phyloP scores from a whole-genome alignment of 495 filamentous ascomycete species.

The Emericellopsis terricola region DNA sequence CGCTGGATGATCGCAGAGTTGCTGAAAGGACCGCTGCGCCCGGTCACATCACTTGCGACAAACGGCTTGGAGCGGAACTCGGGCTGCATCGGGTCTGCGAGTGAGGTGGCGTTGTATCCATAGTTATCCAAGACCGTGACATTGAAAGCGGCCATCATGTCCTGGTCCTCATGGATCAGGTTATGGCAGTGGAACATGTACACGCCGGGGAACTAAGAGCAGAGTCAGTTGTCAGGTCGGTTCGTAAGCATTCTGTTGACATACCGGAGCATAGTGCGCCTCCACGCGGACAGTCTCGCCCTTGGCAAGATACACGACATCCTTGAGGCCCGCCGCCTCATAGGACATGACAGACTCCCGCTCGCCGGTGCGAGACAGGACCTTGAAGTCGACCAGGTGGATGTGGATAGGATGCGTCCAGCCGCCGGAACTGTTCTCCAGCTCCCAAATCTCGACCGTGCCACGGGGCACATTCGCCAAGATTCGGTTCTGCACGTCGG shows the following conservation, averaged over 20 bases:
- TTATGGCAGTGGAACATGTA: slow-evolving; percentile 44
- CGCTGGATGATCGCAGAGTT: too few species aligned
- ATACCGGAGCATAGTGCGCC: slow-evolving; percentile 30
- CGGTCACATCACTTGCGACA: too few species aligned
- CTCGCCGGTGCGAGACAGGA: slow-evolving; percentile 25
- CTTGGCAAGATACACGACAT: slow-evolving; percentile 29
- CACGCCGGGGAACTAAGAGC: slow-evolving; percentile 34
- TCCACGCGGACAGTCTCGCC: slow-evolving; percentile 28
- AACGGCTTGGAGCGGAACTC: too few species aligned
- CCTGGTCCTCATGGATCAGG: slow-evolving; percentile 39
- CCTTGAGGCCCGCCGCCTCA: slow-evolving; percentile 30
- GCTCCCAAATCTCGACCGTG: slow-evolving; percentile 29
- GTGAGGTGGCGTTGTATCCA: slow-evolving; percentile 29
- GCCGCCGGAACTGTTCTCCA: slow-evolving; percentile 25
- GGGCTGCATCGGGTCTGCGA: too few species aligned
- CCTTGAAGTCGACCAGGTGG: slow-evolving; percentile 39
- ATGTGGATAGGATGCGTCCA: slow-evolving; percentile 40
- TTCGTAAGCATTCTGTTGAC: too few species aligned
- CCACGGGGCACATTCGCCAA: slow-evolving; percentile 29
- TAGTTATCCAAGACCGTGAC: slow-evolving; percentile 25
- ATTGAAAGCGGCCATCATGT: slow-evolving; percentile 46
- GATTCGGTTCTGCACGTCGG: slow-evolving; percentile 31
- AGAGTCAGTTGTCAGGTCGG: too few species aligned
- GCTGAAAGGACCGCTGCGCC: too few species aligned
- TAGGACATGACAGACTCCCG: slow-evolving; percentile 22